Conservation (phyloP, 805 yeast genomes). For the Candida awuae region DNA sequence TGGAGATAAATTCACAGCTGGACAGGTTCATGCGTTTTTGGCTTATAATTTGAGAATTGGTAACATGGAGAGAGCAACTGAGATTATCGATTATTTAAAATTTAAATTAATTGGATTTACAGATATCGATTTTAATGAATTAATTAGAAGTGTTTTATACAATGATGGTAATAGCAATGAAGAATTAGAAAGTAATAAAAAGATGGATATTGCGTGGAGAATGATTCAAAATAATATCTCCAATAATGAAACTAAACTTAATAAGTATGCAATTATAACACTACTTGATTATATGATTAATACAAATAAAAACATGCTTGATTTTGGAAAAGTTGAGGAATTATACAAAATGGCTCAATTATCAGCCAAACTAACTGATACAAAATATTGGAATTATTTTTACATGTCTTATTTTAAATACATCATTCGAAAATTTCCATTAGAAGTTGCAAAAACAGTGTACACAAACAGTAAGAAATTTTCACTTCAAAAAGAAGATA, state of each 20-base stretch:
- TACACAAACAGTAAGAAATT: constrained; percentile 14
- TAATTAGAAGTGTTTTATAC: constrained; percentile 22
- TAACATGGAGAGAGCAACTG: constrained; percentile 24
- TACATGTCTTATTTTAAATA: constrained; percentile 26
- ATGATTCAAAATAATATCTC: constrained; percentile 17
- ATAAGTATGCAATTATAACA: constrained; percentile 23
- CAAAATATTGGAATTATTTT: constrained; percentile 27
- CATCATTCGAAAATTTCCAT: constrained; percentile 20
- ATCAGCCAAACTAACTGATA: constrained; percentile 12
- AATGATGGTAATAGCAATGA: constrained; percentile 4
- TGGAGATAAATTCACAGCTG: constrained; percentile 20
- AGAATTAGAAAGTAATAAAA: constrained; percentile 7
- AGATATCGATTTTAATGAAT: constrained; percentile 26
- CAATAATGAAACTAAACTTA: constrained; percentile 11
- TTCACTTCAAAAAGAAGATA: neutral
- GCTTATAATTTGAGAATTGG: constrained; percentile 21
- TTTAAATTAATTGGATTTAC: constrained; percentile 20
- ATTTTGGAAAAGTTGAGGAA: constrained; percentile 19
- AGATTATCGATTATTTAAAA: constrained; percentile 23
- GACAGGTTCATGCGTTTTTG: constrained; percentile 26
- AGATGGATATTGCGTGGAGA: constrained; percentile 25
- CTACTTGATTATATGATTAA: constrained; percentile 25
- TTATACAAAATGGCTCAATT: constrained; percentile 18
- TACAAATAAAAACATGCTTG: constrained; percentile 12
- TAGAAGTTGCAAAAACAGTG: constrained; percentile 18